phyloP scores from a whole-genome alignment of 179 eudicot species.

The Amaranthus tricolor region DNA sequence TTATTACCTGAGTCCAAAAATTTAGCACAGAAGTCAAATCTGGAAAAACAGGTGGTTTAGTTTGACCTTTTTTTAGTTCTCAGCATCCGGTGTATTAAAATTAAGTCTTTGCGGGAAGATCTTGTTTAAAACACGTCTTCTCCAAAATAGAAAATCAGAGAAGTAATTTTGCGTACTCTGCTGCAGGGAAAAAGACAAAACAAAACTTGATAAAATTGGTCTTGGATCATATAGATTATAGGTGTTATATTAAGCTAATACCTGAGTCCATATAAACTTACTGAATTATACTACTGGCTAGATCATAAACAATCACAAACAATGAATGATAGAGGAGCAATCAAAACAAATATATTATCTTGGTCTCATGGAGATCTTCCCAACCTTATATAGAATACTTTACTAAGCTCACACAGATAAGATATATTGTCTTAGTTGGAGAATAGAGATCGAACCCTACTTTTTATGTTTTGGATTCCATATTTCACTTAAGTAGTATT shows the following conservation, averaged over 20 bases:
- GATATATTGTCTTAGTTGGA: too few species aligned
- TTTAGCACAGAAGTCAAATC: slow-evolving; percentile 65
- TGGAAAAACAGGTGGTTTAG: slow-evolving; percentile 50
- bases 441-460: too few species aligned
- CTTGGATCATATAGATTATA: neutral
- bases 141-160: neutral
- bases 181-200: neutral
- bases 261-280: neutral
- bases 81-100: too few species aligned
- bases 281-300: too few species aligned
- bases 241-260: neutral
- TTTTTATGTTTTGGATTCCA: too few species aligned
- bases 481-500: too few species aligned
- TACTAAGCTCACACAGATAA: neutral
- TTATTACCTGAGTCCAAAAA: slow-evolving; percentile 52
- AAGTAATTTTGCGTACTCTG: neutral
- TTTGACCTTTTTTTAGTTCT: too few species aligned
- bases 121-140: neutral
- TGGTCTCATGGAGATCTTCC: neutral
- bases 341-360: neutral
- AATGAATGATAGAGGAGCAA: neutral
- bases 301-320: neutral
- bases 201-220: neutral
- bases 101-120: too few species aligned
- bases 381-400: neutral